These are phyloP conservation scores for Neurospora sp. DNA, from an alignment of 495 filamentous ascomycete species.

Conservation along the genomic window DNA sequence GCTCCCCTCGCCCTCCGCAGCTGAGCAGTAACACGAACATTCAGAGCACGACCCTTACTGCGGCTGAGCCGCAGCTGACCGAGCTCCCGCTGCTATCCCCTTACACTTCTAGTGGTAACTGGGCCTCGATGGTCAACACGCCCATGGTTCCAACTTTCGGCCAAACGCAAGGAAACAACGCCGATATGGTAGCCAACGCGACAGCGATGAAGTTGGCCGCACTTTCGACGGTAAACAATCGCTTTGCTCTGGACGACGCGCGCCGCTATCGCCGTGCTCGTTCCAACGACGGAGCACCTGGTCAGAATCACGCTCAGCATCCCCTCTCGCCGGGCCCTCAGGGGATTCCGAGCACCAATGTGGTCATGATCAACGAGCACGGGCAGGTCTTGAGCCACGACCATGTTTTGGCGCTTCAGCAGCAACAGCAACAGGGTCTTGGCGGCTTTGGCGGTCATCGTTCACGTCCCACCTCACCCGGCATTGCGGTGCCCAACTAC, in stretches of 20 bases:
- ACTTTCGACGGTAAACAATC: constrained; percentile 94
- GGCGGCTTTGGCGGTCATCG: constrained; percentile 67
- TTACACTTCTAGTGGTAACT: constrained; percentile 80
- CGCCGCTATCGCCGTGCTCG: constrained; percentile 86
- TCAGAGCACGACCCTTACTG: constrained; percentile 72
- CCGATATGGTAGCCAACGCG: constrained; percentile 97
- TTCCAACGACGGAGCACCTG: constrained; percentile 68
- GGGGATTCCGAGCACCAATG: constrained; percentile 50
- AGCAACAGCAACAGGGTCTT: constrained; percentile 42
- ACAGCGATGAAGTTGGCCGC: constrained; percentile 98
- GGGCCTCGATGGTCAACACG: constrained; percentile 97
- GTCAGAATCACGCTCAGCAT: constrained; percentile 20
- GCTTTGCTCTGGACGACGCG: constrained; percentile 91
- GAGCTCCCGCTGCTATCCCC: constrained; percentile 84
- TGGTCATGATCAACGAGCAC: constrained; percentile 83
- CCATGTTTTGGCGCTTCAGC: constrained; percentile 79
- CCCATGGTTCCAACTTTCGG: constrained; percentile 86
- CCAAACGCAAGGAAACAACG: constrained; percentile 44
- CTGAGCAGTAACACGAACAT: constrained; percentile 56
- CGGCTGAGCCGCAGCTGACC: constrained; percentile 50
- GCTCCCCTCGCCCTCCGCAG: constrained; percentile 64
- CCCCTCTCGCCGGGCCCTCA: constrained; percentile 36
- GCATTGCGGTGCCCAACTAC: constrained; percentile 67
- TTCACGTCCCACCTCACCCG: constrained; percentile 88
- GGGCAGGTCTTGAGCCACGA: constrained; percentile 79